phyloP scores from a whole-genome alignment of 1,139 yeast genomes.

The Sugiyamaella japonica region DNA sequence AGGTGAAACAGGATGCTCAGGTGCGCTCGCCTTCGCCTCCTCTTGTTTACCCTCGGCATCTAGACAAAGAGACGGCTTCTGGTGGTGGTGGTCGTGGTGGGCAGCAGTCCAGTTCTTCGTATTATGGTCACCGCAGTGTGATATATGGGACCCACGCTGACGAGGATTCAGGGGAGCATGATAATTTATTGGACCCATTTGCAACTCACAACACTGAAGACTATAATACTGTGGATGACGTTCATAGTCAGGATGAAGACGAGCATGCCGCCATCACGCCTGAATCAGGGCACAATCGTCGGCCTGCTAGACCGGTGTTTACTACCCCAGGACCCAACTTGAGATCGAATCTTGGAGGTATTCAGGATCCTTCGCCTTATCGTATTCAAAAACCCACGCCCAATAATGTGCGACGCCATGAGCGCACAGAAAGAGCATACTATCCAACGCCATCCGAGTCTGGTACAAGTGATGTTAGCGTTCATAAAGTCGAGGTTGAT shows the following conservation, averaged over 20 bases:
- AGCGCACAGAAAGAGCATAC: slow-evolving; percentile 26
- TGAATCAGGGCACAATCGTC: not conserved
- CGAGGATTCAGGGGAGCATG: not conserved
- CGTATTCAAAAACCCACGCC: slow-evolving; percentile 5
- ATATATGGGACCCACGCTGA: not conserved
- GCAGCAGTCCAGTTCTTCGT: no score
- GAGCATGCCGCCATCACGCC: not conserved
- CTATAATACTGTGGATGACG: not conserved
- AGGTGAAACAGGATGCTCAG: not conserved
- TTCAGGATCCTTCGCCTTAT: not conserved
- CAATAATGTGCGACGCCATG: slow-evolving; percentile 14
- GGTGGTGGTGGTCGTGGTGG: no score
- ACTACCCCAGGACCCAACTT: not conserved
- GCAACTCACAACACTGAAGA: not conserved
- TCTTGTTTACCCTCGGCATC: not conserved
- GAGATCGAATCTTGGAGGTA: not conserved
- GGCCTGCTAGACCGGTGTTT: not conserved
- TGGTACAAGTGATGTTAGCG: slow-evolving; percentile 30
- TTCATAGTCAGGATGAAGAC: not conserved
- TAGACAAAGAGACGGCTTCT: not conserved
- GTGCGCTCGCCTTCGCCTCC: not conserved
- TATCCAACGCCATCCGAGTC: slow-evolving; percentile 38
- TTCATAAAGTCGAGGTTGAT: slow-evolving; percentile 16
- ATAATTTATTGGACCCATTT: not conserved
- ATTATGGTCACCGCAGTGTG: no score